Evolutionary conservation across 129 eudicot genomes (phyloP), one percentile per base, ranked within the genome.

Genomic region (Pittosporum tobira): DNA sequence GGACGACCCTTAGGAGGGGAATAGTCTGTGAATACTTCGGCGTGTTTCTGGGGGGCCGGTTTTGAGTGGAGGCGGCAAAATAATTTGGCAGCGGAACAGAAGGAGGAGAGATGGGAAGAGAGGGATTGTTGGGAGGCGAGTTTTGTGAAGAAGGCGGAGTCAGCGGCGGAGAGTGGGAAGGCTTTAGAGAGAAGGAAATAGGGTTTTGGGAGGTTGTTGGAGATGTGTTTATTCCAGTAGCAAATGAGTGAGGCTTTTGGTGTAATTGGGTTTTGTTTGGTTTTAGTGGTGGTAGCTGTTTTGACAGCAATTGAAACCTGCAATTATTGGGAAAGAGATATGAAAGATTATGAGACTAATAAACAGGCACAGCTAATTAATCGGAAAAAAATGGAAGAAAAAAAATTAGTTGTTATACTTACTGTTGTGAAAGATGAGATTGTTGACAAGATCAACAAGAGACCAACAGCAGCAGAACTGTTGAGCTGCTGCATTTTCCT

Each of bases 161-260:
- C 71, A 0, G 73, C 71, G 14, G 88, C 66, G 31, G 79, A 49
- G 21, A 90, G 83, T 10, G 97, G 94, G 13, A 95, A 90, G 30
- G 87, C 85, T 68, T 90, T 89, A 8, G 94, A 77, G 37, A 90
- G 63, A 6, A 90, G 79, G 60, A 90, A 90, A 13, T 63, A 15
- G 1, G 97, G 83, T 11, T 68, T 77, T 0, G 95, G 78, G 14
- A 73, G 60, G 25, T 69, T 64, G 21, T 80, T 85, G 13, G 85
- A 70, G 52, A 85, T 90, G 60, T 80, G 84, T 52, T 54, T 67
- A 42, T 76, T 82, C 97, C 97, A 90, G 57, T 90, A 90, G 1
- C 97, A 74, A 28, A 72, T 77, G 42, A 81, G 13, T 0, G 88
- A 80, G 3, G 95, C 81, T 67, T 75, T 90, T 7, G 88, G 74